Evolutionary conservation across 257 asterid species (phyloP), one percentile per base, ranked within the genome.

Genomic region (Solanum virginianum): DNA sequence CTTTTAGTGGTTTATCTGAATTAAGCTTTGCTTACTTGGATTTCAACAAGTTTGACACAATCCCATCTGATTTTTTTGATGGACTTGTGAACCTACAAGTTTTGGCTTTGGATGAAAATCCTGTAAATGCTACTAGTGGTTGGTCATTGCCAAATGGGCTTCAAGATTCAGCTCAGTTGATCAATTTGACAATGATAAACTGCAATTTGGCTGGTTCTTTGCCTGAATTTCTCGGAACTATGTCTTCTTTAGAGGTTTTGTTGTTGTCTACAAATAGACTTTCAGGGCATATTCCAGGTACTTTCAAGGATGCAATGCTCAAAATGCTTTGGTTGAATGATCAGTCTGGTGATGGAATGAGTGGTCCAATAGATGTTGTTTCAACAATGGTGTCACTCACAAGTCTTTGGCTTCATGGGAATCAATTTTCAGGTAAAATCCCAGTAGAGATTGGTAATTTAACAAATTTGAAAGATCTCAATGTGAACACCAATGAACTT

Each of bases 371-470:
- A 24, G 97, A 93, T 84, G 69, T 91, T 1, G 89, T 91, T 6
- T 69, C 93, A 7, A 88, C 88, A 8, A 91, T 95, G 98, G 81
- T 7, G 11, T 93, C 98, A 10, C 94, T 93, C 87, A 89, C 94
- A 20, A 92, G 92, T 83, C 88, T 95, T 57, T 95, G 98, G 98
- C 93, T 95, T 9, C 98, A 95, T 45, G 97, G 98, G 87, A 95
- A 95, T 74, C 90, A 77, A 32, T 95, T 94, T 83, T 92, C 97
- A 26, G 98, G 98, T 89, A 92, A 90, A 90, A 93, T 95, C 83
- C 98, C 98, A 0, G 83, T 56, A 32, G 89, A 85, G 41, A 91
- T 95, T 32, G 95, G 94, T 16, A 89, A 89, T 86, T 85, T 95
- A 80, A 90, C 84, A 82, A 89, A 90, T 59, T 86, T 95, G 80